Evolutionary conservation across 2,329 filamentous ascomycete species (phyloP).

Genomic region (Dactylella cylindrospora): DNA sequence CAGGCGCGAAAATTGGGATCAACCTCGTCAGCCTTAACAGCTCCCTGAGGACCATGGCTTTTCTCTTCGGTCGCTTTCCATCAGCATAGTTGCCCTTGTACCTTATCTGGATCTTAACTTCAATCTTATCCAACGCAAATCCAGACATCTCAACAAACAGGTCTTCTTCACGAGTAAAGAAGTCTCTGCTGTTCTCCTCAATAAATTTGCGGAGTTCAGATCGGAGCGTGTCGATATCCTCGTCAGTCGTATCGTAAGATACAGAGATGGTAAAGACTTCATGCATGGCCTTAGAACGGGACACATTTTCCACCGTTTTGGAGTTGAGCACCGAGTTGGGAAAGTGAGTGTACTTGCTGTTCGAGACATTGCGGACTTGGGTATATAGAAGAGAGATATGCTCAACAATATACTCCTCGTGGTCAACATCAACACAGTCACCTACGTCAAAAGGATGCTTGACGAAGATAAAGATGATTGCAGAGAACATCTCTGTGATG

Average conservation of each 20-base stretch:
- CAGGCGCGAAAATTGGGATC: constrained; percentile 7
- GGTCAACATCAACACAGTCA: constrained; percentile 50
- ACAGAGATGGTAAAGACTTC: constrained; percentile 50
- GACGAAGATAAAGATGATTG: constrained; percentile 49
- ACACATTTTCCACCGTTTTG: constrained; percentile 52
- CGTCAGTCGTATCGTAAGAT: constrained; percentile 48
- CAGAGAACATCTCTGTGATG: constrained; percentile 47
- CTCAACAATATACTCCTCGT: constrained; percentile 45
- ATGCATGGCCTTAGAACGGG: constrained; percentile 51
- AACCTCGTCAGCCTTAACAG: constrained; percentile 8
- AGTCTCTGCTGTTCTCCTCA: constrained; percentile 52
- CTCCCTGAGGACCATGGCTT: constrained; percentile 4
- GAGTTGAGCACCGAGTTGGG: constrained; percentile 52
- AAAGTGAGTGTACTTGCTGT: constrained; percentile 46
- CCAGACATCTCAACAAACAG: constrained; percentile 74
- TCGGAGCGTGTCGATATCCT: constrained; percentile 50
- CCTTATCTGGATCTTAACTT: constrained; percentile 77
- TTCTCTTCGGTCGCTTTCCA: constrained; percentile 6
- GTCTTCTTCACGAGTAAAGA: constrained; percentile 63
- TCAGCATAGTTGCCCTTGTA: constrained; percentile 95
- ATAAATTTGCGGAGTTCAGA: constrained; percentile 50
- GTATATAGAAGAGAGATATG: constrained; percentile 48
- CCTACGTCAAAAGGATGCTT: constrained; percentile 51
- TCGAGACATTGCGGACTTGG: constrained; percentile 43
- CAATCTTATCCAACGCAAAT: constrained; percentile 84